Conservation (phyloP, 352 stramenopile genomes). For the Elongisporangium anandrum region DNA sequence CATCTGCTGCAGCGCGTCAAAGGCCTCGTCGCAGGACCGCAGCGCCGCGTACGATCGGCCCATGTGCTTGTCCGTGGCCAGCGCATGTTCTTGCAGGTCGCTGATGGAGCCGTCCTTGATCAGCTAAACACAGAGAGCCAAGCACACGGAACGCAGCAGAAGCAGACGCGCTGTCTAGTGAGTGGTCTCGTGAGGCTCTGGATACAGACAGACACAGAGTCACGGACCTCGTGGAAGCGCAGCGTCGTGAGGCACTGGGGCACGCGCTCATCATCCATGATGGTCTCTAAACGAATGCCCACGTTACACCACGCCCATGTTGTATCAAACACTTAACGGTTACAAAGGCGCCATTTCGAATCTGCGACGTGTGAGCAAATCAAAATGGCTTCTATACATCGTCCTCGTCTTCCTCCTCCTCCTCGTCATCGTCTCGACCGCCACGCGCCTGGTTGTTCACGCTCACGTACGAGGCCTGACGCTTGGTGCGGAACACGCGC, state of each 20-base stretch:
- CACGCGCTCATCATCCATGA: slow-evolving; percentile 35
- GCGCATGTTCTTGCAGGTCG: slow-evolving; percentile 32
- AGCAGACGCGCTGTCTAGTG: slow-evolving; percentile 4
- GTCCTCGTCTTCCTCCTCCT: slow-evolving; percentile 35
- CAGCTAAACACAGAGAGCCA: slow-evolving; percentile 42
- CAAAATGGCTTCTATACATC: slow-evolving; percentile 8
- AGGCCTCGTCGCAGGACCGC: slow-evolving; percentile 46
- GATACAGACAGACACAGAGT: slow-evolving; percentile 1
- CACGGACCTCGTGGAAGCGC: slow-evolving; percentile 60
- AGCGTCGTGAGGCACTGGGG: slow-evolving; percentile 56
- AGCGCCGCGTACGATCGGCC: slow-evolving; percentile 37
- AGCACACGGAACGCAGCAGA: no score
- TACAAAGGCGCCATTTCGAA: background rate
- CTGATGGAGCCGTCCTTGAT: slow-evolving; percentile 30
- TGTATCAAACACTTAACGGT: background rate
- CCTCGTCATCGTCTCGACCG: slow-evolving; percentile 17
- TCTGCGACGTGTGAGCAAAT: slow-evolving; percentile 20
- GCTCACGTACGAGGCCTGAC: slow-evolving; percentile 59
- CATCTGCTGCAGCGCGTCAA: slow-evolving; percentile 40
- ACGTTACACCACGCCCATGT: background rate
- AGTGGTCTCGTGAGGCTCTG: background rate
- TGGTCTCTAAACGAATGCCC: background rate
- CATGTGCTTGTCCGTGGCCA: slow-evolving; percentile 34
- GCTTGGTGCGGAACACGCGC: slow-evolving; percentile 54
- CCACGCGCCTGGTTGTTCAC: slow-evolving; percentile 48